Evolutionary conservation across 1,139 yeast genomes (phyloP), one percentile per base, ranked within the genome.

Genomic region (Suhomyces terraborum): DNA sequence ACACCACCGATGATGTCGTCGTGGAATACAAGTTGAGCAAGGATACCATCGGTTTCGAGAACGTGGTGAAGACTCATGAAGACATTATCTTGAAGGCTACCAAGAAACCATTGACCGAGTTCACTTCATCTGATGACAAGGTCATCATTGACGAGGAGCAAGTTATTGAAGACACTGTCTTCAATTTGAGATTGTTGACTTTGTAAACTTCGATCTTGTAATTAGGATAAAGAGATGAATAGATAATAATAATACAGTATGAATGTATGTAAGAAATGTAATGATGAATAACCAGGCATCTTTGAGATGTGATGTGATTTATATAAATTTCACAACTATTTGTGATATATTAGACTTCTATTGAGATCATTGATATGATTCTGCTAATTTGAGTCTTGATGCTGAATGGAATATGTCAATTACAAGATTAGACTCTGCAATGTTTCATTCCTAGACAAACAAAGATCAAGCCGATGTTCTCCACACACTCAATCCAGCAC

Each of bases 1-100:
- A 86, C 58, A 91, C 95, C 46, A 91, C 98, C 32, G 98, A 94
- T 61, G 98, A 94, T 55, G 94, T 94, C 39, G 70, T 79, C 52
- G 96, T 94, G 49, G 89, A 91, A 67, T 88, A 88, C 67, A 69
- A 79, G 49, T 64, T 91, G 51, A 60, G 73, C 47, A 79, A 80
- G 54, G 96, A 91, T 57, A 80, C 87, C 45, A 77, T 85, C 53
- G 79, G 79, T 38, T 80, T 94, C 45, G 81, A 74, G 41, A 64
- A 67, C n/a, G 80, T 88, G 45, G 73, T 94, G 46, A 62, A 69
- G 41, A 73, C 73, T 39, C 91, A 91, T 64, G 67, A 72, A 39
- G 88, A 80, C 8, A 69, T 89, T 63, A 73, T 94, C 53, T 67
- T 80, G 46, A 91, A 89, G 73, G 79, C 89, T 31, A 80, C 95